phyloP scores from a whole-genome alignment of 768 basidiomycete species.

The Pilatotrama ljubarskyi region DNA sequence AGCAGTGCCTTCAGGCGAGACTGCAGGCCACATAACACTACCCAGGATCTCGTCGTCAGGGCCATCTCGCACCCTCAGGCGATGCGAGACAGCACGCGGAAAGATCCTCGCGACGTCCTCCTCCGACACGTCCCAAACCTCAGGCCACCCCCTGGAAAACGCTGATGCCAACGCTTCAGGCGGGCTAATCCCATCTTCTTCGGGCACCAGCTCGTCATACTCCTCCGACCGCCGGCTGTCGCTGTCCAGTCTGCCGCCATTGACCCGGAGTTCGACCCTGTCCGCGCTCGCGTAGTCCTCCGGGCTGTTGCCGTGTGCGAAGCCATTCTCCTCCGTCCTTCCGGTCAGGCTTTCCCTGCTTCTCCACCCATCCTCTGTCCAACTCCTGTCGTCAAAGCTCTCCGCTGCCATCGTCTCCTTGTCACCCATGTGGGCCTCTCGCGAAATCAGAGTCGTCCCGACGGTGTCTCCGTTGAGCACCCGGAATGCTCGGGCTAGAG shows the following conservation, averaged over 20 bases:
- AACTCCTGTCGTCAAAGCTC: slow-evolving; percentile 7
- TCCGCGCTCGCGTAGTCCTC: neutral
- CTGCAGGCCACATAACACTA: slow-evolving; percentile 61
- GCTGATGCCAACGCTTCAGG: slow-evolving; percentile 15
- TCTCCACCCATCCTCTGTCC: slow-evolving; percentile 16
- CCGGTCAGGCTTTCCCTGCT: slow-evolving; percentile 21
- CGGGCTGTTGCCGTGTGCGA: neutral
- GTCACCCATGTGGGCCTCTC: slow-evolving; percentile 14
- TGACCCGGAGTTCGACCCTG: slow-evolving; percentile 5
- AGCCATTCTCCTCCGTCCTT: slow-evolving; percentile 12
- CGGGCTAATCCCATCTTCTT: neutral
- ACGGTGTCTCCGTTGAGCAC: slow-evolving; percentile 63
- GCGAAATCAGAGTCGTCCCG: slow-evolving; percentile 56
- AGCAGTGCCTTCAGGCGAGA: slow-evolving; percentile 16
- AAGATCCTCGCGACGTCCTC: slow-evolving; percentile 75
- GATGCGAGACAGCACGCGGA: slow-evolving; percentile 73
- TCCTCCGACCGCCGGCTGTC: neutral
- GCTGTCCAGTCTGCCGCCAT: neutral
- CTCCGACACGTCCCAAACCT: slow-evolving; percentile 59
- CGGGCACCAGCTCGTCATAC: neutral
- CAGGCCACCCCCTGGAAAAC: slow-evolving; percentile 25
- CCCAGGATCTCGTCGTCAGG: slow-evolving; percentile 71
- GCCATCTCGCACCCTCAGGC: slow-evolving; percentile 66
- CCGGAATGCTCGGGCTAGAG: slow-evolving; percentile 64
- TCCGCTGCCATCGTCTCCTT: slow-evolving; percentile 4